A percentile compares a stretch with the other conserved stretches of the same genome.
Conservation (phyloP, 495 filamentous ascomycete species). For the Stereocaulon alpinum region DNA sequence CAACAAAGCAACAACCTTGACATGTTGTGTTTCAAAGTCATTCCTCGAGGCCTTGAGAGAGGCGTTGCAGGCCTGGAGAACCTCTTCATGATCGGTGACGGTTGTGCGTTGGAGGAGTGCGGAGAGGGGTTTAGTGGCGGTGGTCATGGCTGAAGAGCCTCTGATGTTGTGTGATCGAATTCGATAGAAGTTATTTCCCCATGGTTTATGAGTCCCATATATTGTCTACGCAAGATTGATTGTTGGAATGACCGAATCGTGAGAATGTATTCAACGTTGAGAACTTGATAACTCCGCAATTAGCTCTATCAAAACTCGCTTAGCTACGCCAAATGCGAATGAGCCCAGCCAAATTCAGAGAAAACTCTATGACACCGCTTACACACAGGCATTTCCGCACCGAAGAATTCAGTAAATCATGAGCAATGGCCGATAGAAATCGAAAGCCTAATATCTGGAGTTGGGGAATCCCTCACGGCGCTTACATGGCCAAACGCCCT, state of each 20-base stretch:
- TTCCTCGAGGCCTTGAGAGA: conserved; percentile 51
- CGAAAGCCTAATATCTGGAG: too few relatives aligned
- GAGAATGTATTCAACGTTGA: not conserved
- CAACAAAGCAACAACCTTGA: conserved; percentile 73
- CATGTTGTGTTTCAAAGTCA: conserved; percentile 60
- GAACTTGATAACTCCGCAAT: not conserved
- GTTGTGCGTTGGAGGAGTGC: conserved; percentile 45
- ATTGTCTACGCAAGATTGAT: not conserved
- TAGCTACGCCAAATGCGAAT: not conserved
- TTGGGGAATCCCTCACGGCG: too few relatives aligned
- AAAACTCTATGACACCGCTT: too few relatives aligned
- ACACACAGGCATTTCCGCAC: too few relatives aligned
- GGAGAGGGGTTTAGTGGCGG: conserved; percentile 40
- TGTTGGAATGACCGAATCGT: not conserved
- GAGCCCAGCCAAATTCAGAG: too few relatives aligned
- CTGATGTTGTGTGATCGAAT: not conserved
- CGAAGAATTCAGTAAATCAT: too few relatives aligned
- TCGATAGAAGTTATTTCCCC: not conserved
- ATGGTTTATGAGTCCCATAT: too few relatives aligned
- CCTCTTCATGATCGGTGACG: conserved; percentile 67
- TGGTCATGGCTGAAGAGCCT: conserved; percentile 27
- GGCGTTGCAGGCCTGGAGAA: conserved; percentile 61
- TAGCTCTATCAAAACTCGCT: not conserved
- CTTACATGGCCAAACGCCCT: too few relatives aligned
- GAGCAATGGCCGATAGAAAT: too few relatives aligned